Evolutionary conservation across 208 protist genomes (phyloP).

Genomic region (Naegleria lovaniensis): DNA sequence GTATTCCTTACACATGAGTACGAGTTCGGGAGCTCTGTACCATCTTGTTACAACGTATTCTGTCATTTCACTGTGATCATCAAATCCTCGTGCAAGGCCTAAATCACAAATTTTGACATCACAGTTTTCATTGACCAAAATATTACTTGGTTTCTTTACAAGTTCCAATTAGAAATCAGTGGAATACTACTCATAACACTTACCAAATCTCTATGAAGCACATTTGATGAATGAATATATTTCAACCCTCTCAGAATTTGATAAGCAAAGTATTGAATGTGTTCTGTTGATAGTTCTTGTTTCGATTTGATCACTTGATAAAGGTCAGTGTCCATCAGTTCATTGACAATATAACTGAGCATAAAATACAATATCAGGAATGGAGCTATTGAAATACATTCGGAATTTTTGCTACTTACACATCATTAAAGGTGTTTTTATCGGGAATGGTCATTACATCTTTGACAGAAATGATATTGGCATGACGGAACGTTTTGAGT

Average conservation of each 20-base stretch:
- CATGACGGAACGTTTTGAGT: background rate
- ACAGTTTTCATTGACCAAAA: background rate
- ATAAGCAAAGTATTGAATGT: conserved; percentile 16
- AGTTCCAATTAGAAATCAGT: conserved; percentile 33
- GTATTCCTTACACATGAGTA: conserved; percentile 42
- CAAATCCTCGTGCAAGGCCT: background rate
- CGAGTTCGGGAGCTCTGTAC: background rate
- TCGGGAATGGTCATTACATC: background rate
- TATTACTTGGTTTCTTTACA: conserved; percentile 7
- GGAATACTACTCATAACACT: conserved; percentile 49
- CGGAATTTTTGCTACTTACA: background rate
- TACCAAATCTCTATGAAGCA: conserved; percentile 36
- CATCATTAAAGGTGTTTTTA: background rate
- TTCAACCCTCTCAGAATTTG: background rate
- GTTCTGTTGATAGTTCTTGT: background rate
- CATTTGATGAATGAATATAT: background rate
- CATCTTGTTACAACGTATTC: conserved; percentile 11
- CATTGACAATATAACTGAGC: background rate
- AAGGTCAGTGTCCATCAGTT: conserved; percentile 24
- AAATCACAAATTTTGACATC: conserved; percentile 22
- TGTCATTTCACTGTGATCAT: background rate
- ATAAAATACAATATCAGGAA: background rate
- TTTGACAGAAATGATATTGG: background rate
- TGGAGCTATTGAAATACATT: background rate
- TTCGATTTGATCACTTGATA: background rate